Base-by-base conservation (phyloP, 1,139 yeast genomes). In the Yamadazyma siamensis region DNA sequence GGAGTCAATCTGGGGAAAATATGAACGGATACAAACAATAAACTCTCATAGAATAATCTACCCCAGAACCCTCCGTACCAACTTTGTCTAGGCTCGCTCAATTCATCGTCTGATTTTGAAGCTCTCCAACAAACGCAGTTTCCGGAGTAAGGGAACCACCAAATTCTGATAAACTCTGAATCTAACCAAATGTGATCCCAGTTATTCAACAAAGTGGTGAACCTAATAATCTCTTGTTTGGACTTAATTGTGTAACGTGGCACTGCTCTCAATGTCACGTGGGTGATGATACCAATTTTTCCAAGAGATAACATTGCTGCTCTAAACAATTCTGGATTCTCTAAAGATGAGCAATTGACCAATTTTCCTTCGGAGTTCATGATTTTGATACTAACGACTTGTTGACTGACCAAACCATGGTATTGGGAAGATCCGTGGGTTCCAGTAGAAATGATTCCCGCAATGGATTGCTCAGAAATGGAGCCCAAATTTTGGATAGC, bases 91-190 rank as follows among this genome's bases (percentile, higher is more conserved):
- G 91, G 87, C 2, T 60, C 68, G n/a, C 84, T 71, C 27, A 78
- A 60, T 1, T 81, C 74, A 26, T 81, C 85, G 16, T 64, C 63
- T 3, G 80, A 65, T 52, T 86, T 86, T 26, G 77, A 66, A 18
- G 95, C 97, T 50, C 94, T 76, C 96, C 97, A 91, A 31, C 88
- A 64, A 21, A 88, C 80, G 62, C 95, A 86, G 47, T 81, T 81
- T 33, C 76, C 76, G 14, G 94, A 72, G 55, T 91, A 91, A 1
- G 98, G 98, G 57, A 85, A 91, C 97, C 98, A 91, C 97, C 97
- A 91, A 29, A 88, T 76, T 41, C 97, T 75, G 26, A 87, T 81
- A 49, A 80, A 91, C 59, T 91, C 98, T n/a, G 89, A 74, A 32
- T 86, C 80, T 6, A 86, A 76, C 96, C 97, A 91, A 26, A 89